Evolutionary conservation across 2,329 filamentous ascomycete species (phyloP).

Genomic region (Penicillium sp.): DNA sequence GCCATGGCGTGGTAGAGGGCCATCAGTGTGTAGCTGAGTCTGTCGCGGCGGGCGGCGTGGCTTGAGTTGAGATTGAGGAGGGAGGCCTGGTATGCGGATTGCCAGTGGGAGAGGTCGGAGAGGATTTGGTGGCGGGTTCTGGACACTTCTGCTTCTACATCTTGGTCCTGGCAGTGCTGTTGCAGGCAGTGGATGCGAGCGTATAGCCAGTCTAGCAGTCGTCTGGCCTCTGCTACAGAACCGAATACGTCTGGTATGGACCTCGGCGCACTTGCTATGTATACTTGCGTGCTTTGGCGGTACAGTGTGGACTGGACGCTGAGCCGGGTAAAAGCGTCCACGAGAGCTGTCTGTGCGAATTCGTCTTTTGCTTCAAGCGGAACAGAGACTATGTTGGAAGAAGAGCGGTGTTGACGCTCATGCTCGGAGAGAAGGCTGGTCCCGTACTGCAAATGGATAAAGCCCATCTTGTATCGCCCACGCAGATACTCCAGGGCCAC

Average conservation of each 20-base stretch:
- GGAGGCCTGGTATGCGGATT: conserved; percentile 20
- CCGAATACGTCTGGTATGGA: conserved; percentile 15
- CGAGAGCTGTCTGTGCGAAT: conserved; percentile 19
- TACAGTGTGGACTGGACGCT: conserved; percentile 26
- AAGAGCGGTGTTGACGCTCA: neutral
- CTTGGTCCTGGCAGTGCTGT: too few species aligned
- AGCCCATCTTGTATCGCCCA: conserved; percentile 24
- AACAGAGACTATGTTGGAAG: conserved; percentile 14
- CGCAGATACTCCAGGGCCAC: conserved; percentile 39
- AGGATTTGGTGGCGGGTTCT: conserved; percentile 13
- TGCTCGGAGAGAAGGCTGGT: conserved; percentile 25
- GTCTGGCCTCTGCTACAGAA: conserved; percentile 18
- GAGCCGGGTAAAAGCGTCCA: conserved; percentile 26
- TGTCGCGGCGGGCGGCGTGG: conserved; percentile 2
- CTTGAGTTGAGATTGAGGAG: conserved; percentile 4
- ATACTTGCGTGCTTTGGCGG: conserved; percentile 16
- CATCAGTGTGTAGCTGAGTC: conserved; percentile 30
- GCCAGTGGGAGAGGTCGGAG: conserved; percentile 18
- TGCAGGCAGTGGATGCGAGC: conserved; percentile 19
- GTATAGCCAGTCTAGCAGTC: conserved; percentile 20
- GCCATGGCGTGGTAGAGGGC: conserved; percentile 42
- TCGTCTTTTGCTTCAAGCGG: conserved; percentile 13
- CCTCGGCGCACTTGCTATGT: conserved; percentile 14
- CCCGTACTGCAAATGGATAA: conserved; percentile 30
- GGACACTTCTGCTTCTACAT: too few species aligned